Evolutionary conservation across 495 filamentous ascomycete species (phyloP), one percentile per base, ranked within the genome.

Genomic region (Barbatosphaeria neglecta): DNA sequence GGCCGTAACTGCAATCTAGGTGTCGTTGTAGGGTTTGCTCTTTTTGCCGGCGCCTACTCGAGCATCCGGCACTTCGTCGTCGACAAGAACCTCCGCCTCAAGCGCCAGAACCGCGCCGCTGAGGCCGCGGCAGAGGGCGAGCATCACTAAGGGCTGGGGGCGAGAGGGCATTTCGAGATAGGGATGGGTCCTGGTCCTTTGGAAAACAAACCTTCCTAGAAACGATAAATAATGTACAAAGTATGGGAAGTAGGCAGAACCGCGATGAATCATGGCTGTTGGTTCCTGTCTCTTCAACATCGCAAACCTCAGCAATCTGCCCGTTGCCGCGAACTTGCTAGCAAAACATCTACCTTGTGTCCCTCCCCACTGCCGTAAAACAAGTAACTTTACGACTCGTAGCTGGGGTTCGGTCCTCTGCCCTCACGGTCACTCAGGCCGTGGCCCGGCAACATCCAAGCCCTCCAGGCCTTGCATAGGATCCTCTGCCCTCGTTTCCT

Each of bases 391-490:
- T n/a, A 37, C 11, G 13, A 3, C 4, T 16, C 33, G 6, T 33
- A 4, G 5, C 18, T 37, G 33, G 33, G 33, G 15, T n/a, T 37
- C 15, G 15, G 5, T 53, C 8, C 15, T 20, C 10, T 22, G 19
- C 48, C 50, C 19, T 6, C 2, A 7, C 6, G 10, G 9, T 81
- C 66, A 89, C 58, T 81, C 82, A 25, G 80, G 84, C 59, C 87
- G 87, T 16, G 92, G 92, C 24, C 92, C 92, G 41, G 92, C 92
- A 55, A 95, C 85, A 64, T 95, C 92, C 43, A 95, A 71, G 35
- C 88, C 86, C 62, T 96, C 89, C 8, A 97, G 73, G 18, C 90
- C 89, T 65, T 94, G 86, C 92, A 96, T 97, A 7, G 92, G 88
- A 66, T 97, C 90, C 51, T 84, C 78, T 0, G 80, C 72, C 22